A percentile compares a stretch with the other conserved stretches of the same genome.
These are phyloP conservation scores for Coemansia sp. DNA, from an alignment of 192 early-diverging fungal genomes.

Conservation along the genomic window DNA sequence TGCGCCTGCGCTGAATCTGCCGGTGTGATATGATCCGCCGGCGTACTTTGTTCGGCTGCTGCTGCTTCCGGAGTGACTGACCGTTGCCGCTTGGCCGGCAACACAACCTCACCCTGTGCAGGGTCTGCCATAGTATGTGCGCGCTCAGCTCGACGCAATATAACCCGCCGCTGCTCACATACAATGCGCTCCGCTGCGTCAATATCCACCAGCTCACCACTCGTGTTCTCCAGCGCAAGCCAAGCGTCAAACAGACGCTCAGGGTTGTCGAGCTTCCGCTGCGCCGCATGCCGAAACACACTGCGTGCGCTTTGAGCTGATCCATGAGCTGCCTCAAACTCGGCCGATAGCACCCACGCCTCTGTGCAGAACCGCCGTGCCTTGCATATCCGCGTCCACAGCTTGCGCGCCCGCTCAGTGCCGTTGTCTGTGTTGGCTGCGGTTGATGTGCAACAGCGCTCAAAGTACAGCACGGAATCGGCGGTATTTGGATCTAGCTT, in stretches of 20 bases:
- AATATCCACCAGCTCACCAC: constrained; percentile 10
- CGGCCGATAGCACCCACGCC: constrained; percentile 43
- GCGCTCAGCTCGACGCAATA: constrained; percentile 21
- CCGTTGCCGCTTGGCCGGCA: constrained; percentile 8
- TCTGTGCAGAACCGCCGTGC: constrained; percentile 30
- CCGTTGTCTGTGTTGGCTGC: background rate
- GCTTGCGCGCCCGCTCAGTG: constrained; percentile 11
- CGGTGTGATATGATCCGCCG: background rate
- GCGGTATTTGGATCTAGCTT: constrained; percentile 30
- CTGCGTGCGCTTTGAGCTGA: constrained; percentile 21
- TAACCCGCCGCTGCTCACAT: constrained; percentile 21
- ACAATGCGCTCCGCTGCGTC: constrained; percentile 20
- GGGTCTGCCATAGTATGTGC: background rate
- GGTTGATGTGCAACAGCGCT: constrained; percentile 27
- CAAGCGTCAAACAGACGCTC: constrained; percentile 41
- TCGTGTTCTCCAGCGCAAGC: constrained; percentile 28
- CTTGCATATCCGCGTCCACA: constrained; percentile 44
- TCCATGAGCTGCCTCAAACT: constrained; percentile 30
- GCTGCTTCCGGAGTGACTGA: background rate
- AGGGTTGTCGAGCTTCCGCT: constrained; percentile 40
- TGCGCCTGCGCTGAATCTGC: background rate
- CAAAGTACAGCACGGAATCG: constrained; percentile 26
- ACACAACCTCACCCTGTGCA: background rate
- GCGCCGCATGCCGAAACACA: constrained; percentile 42
- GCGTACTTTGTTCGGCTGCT: background rate